Evolutionary conservation across 2,329 filamentous ascomycete species (phyloP), one percentile per base, ranked within the genome.

Genomic region (Colletotrichum liaoningense): DNA sequence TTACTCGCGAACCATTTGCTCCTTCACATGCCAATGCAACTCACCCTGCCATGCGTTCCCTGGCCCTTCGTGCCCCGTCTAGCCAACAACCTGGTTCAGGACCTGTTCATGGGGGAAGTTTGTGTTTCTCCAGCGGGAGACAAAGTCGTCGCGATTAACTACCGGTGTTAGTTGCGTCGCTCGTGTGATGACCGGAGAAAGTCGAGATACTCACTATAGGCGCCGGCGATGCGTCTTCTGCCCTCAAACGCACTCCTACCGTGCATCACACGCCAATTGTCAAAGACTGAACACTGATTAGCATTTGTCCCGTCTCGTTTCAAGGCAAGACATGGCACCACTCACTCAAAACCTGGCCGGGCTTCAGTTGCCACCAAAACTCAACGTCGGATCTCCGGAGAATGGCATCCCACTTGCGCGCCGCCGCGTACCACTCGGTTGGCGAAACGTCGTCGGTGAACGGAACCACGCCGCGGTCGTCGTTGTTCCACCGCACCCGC

Each of bases 251-350:
- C 90, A 64, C 92, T 92, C 77, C 97, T 88, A 1, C 96, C 97
- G 82, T 99, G 97, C 77, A 98, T 84, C 42, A 98, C 93, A 72
- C 97, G 90, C 95, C 96, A 98, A 79, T 99, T 98, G 80, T 99
- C 94, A 81, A 99, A 98, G 59, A 98, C 93, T 94, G 77, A 12
- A 49, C 9, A n/a, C 24, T 38, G 26, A 58, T 79, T n/a, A 82
- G 74, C 33, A 69, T 55, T 42, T 16, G 14, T 16, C 38, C 16
- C 16, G n/a, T 7, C 26, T 49, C 3, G 26, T 19, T n/a, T 19
- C 9, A 35, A 35, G 14, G 19, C 58, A 35, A 24, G 22, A 11
- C 26, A 22, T 22, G 38, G 30, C n/a, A 28, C 52, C 3, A 86
- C 91, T 83, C 85, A 95, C 94, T 91, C 69, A 98, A 79, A 6